These are phyloP conservation scores for Haberlea rhodopensis DNA, from an alignment of 257 asterid species.

Conservation along the genomic window DNA sequence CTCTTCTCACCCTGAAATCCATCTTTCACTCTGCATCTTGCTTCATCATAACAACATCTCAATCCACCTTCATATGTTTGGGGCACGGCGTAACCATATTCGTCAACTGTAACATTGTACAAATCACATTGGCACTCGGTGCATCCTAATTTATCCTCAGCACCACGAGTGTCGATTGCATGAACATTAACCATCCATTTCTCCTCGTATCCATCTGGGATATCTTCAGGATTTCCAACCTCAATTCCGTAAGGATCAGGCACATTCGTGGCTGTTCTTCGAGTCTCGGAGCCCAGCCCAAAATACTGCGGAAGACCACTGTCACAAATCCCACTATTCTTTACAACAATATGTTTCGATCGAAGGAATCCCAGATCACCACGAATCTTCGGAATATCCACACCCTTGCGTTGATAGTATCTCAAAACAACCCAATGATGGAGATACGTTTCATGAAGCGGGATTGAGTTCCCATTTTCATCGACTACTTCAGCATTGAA, in stretches of 20 bases:
- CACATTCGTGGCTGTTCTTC: constrained; percentile 49
- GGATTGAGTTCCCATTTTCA: constrained; percentile 54
- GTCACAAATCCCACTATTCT: constrained; percentile 60
- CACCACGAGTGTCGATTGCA: constrained; percentile 83
- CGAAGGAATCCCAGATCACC: constrained; percentile 24
- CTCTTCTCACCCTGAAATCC: constrained; percentile 44
- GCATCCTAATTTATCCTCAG: constrained; percentile 64
- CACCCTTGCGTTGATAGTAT: constrained; percentile 42
- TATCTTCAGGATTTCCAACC: constrained; percentile 49
- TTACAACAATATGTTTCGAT: constrained; percentile 32
- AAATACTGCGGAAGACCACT: constrained; percentile 55
- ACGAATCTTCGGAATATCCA: constrained; percentile 1
- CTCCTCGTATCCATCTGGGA: constrained; percentile 71
- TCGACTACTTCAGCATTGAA: constrained; percentile 68
- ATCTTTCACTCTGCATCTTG: constrained; percentile 48
- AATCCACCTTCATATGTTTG: constrained; percentile 59
- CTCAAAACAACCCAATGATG: constrained; percentile 69
- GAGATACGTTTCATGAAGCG: constrained; percentile 71
- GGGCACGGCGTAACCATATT: constrained; percentile 30
- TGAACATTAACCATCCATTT: constrained; percentile 73
- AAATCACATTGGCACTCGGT: constrained; percentile 77
- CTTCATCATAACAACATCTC: constrained; percentile 65
- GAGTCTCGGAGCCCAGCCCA: constrained; percentile 91
- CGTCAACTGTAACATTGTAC: constrained; percentile 55
- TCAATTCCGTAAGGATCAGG: constrained; percentile 84